Evolutionary conservation across 2,329 filamentous ascomycete species (phyloP), one percentile per base, ranked within the genome.

Genomic region (Colletotrichum sp.): DNA sequence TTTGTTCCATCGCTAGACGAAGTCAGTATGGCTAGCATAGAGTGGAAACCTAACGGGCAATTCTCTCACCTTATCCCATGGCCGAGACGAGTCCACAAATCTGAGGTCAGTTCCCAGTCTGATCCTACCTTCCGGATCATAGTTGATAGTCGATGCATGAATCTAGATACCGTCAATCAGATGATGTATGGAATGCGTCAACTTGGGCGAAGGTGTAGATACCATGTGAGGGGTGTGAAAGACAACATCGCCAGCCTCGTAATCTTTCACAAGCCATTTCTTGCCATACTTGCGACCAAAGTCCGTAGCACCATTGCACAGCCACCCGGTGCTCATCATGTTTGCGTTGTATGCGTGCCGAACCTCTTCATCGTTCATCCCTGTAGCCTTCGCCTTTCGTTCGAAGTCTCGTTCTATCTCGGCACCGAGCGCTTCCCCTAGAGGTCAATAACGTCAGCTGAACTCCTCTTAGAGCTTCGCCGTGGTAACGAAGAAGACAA

Each of bases 61-160:
- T 57, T 4, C 6, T 18, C 69, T 68, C 24, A 85, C 85, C 73
- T 80, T 86, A 75, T 90, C 89, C 82, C 87, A 90, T 2, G 85
- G 85, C 72, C 84, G 85, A 8, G 85, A 86, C 24, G 24, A 69
- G 76, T 90, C 84, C 9, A 90, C 88, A 76, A 90, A 91, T 3
- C 89, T 84, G 67, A 91, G 76, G 77, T 91, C 89, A 4, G 89
- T 90, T 0, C 87, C 89, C 1, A 91, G 83, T 3, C 89, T 84
- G 62, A 91, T 90, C 1, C 86, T 79, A 68, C 87, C 86, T 6
- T 86, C 81, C 0, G 84, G 83, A 58, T 90, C 88, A 61, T 87
- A 83, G 66, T 91, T 91, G 68, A 90, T 83, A 0, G 87, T 89
- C 3, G 88, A 90, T 0, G 89, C 88, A 78, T 91, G 89, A 29